Percentiles rank a stretch among this genome's conserved stretches.
These are phyloP conservation scores for Curvularia verruculosa DNA, from an alignment of 2,329 filamentous ascomycete species.

Conservation along the genomic window DNA sequence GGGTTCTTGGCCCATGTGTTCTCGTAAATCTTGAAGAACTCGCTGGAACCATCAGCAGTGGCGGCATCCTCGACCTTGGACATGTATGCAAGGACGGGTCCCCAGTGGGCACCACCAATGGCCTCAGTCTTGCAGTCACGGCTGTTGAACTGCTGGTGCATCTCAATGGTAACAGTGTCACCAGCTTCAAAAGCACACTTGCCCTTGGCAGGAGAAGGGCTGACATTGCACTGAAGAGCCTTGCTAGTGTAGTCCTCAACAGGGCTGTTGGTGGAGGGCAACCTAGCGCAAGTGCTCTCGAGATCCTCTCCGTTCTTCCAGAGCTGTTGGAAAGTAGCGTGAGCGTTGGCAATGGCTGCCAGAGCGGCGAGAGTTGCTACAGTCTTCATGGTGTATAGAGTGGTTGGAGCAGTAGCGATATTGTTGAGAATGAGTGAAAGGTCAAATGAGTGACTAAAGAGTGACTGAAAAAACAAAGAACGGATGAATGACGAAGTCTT, in stretches of 20 bases:
- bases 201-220: conserved; percentile 31
- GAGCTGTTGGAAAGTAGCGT: conserved; percentile 41
- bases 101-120: conserved; percentile 54
- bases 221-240: conserved; percentile 41
- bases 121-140: conserved; percentile 33
- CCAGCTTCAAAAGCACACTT: conserved; percentile 37
- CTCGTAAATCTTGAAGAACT: conserved; percentile 58
- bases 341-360: conserved; percentile 34
- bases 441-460: conserved; percentile 31
- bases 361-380: conserved; percentile 35
- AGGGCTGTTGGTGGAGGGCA: conserved; percentile 37
- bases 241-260: conserved; percentile 40
- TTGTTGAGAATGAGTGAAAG: conserved; percentile 23
- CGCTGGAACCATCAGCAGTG: conserved; percentile 53
- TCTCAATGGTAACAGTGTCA: conserved; percentile 39
- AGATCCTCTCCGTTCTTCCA: conserved; percentile 42
- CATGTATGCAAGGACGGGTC: conserved; percentile 62
- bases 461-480: conserved; percentile 27
- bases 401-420: conserved; percentile 7
- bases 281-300: conserved; percentile 37
- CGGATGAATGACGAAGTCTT: conserved; percentile 24
- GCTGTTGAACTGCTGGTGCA: conserved; percentile 38
- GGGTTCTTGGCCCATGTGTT: conserved; percentile 46
- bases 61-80: conserved; percentile 48
- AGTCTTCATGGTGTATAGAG: conserved; percentile 31